phyloP scores from a whole-genome alignment of 169 alveolate species.

The Cryptosporidium tyzzeri region DNA sequence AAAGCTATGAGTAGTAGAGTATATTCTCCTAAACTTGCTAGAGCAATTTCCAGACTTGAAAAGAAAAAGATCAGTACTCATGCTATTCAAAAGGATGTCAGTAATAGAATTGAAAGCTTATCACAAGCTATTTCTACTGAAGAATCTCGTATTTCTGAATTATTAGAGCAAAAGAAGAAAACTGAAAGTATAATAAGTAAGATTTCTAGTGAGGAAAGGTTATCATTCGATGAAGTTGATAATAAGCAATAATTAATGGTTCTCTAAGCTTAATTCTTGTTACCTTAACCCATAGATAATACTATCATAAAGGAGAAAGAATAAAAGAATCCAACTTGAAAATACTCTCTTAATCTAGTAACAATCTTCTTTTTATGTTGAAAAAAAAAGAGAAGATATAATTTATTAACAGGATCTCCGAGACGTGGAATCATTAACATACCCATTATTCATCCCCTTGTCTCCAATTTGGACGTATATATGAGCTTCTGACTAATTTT shows the following conservation, averaged over 20 bases:
- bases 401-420: not conserved
- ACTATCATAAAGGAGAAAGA: no score
- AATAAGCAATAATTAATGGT: not conserved
- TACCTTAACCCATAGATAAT: no score
- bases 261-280: not conserved
- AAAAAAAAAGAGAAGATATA: no score
- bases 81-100: constrained; percentile 10
- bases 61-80: constrained; percentile 11
- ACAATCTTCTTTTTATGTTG: no score
- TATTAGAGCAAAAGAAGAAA: not conserved
- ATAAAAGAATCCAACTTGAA: not conserved
- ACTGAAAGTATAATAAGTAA: not conserved
- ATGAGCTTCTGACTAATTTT: no score
- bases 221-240: not conserved
- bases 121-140: not conserved
- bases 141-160: not conserved
- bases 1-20: not conserved
- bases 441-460: no score
- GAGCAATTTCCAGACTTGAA: not conserved
- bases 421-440: not conserved
- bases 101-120: not conserved
- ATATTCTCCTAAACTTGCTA: not conserved
- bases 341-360: not conserved
- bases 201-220: not conserved
- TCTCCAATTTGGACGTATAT: no score